phyloP scores from a whole-genome alignment of 176 grass and related monocot species.

The Carex littledalei region DNA sequence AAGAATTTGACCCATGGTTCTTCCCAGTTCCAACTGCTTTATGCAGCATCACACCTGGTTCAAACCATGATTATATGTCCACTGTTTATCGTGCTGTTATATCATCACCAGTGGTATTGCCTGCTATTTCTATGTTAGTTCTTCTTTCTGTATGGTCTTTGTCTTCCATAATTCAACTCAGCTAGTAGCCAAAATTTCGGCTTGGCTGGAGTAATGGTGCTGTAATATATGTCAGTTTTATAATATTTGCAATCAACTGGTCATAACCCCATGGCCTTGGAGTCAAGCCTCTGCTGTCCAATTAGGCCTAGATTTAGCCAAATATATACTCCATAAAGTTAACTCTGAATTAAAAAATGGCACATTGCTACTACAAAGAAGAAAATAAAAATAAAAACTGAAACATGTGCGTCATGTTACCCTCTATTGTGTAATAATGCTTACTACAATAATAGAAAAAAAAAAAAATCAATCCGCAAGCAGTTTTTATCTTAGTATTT shows the following conservation, averaged over 20 bases:
- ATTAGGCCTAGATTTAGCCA: not conserved
- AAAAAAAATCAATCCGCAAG: not conserved
- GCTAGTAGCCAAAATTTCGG: not conserved
- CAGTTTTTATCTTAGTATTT: not conserved
- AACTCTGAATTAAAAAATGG: not conserved
- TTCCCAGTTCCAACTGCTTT: slow-evolving; percentile 63
- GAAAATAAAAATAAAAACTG: too few relatives aligned
- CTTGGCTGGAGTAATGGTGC: not conserved
- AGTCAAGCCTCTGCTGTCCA: not conserved
- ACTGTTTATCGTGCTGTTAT: slow-evolving; percentile 65
- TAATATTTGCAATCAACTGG: not conserved
- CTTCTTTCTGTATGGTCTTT: not conserved
- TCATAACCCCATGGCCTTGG: not conserved
- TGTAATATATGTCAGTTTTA: not conserved
- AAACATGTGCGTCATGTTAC: not conserved
- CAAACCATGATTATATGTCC: slow-evolving; percentile 88
- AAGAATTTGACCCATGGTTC: slow-evolving; percentile 75
- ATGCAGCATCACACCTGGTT: slow-evolving; percentile 56
- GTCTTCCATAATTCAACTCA: not conserved
- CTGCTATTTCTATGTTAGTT: slow-evolving; percentile 8
- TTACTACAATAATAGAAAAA: not conserved
- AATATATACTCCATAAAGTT: not conserved
- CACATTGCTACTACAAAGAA: too few relatives aligned
- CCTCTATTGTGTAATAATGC: not conserved
- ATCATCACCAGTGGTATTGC: slow-evolving; percentile 83